phyloP scores from a whole-genome alignment of 352 stramenopile species.

The Phytophthora citrophthora region DNA sequence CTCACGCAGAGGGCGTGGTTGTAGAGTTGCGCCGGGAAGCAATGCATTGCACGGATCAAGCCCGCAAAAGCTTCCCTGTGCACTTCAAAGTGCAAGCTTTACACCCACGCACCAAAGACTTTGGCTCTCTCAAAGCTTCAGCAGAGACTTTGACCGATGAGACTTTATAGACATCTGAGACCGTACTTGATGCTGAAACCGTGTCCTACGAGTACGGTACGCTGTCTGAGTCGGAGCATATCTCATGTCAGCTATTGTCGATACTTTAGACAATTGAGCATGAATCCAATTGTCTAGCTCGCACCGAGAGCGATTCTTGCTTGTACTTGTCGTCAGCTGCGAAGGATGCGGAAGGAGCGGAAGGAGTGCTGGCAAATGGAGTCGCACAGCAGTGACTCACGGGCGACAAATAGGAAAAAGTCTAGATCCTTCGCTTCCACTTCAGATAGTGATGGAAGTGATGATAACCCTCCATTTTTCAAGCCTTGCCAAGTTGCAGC shows the following conservation, averaged over 20 bases:
- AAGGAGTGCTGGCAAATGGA: slow-evolving; percentile 3
- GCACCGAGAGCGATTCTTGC: slow-evolving; percentile 2
- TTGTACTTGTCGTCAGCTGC: slow-evolving; percentile 3
- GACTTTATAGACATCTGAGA: slow-evolving; percentile 1
- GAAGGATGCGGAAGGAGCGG: slow-evolving; percentile 11
- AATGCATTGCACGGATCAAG: background rate
- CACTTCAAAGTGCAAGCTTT: no score
- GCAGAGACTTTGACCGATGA: background rate
- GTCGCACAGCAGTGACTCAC: background rate
- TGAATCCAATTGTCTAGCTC: no score
- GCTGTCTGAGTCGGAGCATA: no score
- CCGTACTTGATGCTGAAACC: no score
- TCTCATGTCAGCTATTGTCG: no score
- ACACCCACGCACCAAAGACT: background rate
- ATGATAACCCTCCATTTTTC: background rate
- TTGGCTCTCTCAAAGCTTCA: background rate
- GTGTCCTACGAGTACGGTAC: no score
- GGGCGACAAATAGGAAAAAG: background rate
- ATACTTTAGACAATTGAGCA: no score
- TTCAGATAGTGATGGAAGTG: no score
- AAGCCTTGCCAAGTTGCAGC: background rate
- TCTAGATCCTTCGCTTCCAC: background rate
- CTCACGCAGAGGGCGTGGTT: slow-evolving; percentile 24
- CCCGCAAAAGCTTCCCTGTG: no score
- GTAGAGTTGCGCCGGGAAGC: slow-evolving; percentile 13